A percentile compares a stretch with the other conserved stretches of the same genome.
These are phyloP conservation scores for Corymbia maculata DNA, from an alignment of 345 rosid genomes.

Conservation along the genomic window DNA sequence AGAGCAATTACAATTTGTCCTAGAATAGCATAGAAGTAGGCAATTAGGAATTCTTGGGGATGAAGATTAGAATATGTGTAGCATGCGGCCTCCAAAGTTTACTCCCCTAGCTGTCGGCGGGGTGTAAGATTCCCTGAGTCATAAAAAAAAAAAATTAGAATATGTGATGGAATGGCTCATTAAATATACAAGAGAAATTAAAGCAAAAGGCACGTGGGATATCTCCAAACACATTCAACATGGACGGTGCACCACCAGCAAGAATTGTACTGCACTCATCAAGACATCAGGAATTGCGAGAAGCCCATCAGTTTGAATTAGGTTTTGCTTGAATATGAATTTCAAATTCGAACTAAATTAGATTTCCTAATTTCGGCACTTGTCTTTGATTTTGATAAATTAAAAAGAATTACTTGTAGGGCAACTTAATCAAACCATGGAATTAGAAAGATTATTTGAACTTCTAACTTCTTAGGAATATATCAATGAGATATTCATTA, in stretches of 20 bases:
- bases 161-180: background rate
- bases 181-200: background rate
- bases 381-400: background rate
- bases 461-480: background rate
- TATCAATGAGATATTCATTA: background rate
- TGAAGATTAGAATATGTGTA: background rate
- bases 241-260: background rate
- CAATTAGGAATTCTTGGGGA: no score
- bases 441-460: background rate
- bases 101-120: no score
- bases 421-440: background rate
- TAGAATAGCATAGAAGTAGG: background rate
- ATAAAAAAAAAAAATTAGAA: no score
- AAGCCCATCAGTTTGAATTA: background rate
- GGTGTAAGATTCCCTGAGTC: no score
- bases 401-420: background rate
- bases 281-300: background rate
- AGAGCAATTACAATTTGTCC: background rate
- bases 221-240: background rate
- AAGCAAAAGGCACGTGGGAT: background rate
- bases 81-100: no score
- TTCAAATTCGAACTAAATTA: background rate
- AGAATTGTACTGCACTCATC: background rate
- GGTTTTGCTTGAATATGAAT: background rate
- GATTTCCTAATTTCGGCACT: background rate